Percentiles rank a stretch among this genome's conserved stretches.
Evolutionary conservation across 768 basidiomycete genomes (phyloP).

Genomic region (Naganishia randhawae): DNA sequence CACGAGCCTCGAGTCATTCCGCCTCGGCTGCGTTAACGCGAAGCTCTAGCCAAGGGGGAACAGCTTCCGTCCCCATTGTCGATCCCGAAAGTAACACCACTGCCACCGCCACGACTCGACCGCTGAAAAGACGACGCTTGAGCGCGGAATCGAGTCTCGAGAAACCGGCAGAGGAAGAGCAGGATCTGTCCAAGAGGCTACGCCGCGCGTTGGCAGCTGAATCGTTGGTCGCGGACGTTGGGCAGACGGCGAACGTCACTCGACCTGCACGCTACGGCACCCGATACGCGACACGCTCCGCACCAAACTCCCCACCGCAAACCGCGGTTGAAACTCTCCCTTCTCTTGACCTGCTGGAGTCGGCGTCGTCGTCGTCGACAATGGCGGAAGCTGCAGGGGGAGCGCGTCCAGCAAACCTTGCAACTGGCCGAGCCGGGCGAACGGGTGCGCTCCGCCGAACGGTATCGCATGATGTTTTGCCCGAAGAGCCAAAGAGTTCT

Average conservation of each 20-base stretch:
- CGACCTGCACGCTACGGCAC: not conserved
- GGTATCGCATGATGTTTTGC: slow-evolving; percentile 4
- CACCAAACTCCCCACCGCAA: slow-evolving; percentile 13
- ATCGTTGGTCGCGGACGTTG: not conserved
- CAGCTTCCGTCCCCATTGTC: not conserved
- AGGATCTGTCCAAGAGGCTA: slow-evolving; percentile 7
- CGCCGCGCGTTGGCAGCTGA: not conserved
- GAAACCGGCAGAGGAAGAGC: not conserved
- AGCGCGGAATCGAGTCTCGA: slow-evolving; percentile 6
- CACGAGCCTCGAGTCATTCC: not conserved
- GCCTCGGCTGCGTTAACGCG: slow-evolving; percentile 1
- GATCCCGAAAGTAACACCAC: not conserved
- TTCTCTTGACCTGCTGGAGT: not conserved
- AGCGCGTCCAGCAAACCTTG: not conserved
- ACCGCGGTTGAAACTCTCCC: not conserved
- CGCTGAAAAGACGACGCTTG: not conserved
- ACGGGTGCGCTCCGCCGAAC: not conserved
- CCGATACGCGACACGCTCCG: slow-evolving; percentile 15
- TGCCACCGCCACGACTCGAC: not conserved
- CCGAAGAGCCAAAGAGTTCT: not conserved
- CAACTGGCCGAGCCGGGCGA: not conserved
- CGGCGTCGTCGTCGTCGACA: not conserved
- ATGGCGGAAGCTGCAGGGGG: not conserved
- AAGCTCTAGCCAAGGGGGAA: slow-evolving; percentile 1
- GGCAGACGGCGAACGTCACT: not conserved